These are phyloP conservation scores for Hymenochaete sp. DNA, from an alignment of 1,284 basidiomycete species.

Conservation along the genomic window DNA sequence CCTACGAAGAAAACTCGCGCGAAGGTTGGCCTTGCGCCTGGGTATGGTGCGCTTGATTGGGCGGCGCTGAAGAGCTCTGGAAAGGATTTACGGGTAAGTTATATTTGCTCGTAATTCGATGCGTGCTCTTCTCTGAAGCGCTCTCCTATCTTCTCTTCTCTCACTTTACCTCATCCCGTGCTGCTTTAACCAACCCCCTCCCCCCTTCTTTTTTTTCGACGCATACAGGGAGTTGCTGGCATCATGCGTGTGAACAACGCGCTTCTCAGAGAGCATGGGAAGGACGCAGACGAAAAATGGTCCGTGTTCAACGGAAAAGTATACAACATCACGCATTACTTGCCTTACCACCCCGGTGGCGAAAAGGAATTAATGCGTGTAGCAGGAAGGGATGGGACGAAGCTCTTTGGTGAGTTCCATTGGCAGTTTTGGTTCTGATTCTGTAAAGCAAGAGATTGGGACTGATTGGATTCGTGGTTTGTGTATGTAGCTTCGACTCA, in stretches of 20 bases:
- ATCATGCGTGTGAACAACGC: constrained; percentile 75
- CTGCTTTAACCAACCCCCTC: constrained; percentile 15
- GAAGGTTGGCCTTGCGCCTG: constrained; percentile 88
- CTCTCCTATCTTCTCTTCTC: constrained; percentile 14
- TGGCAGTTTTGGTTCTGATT: not conserved
- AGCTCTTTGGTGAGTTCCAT: constrained; percentile 72
- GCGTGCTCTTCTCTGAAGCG: constrained; percentile 14
- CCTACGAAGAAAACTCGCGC: constrained; percentile 52
- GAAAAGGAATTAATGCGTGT: constrained; percentile 92
- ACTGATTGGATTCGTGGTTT: not conserved
- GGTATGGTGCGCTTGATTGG: constrained; percentile 93
- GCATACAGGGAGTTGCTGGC: constrained; percentile 48
- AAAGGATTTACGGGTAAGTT: constrained; percentile 62
- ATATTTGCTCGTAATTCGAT: not conserved
- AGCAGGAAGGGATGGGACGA: constrained; percentile 90
- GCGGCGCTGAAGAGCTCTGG: constrained; percentile 79
- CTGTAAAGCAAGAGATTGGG: not conserved
- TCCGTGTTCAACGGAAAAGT: constrained; percentile 88
- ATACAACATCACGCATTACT: constrained; percentile 93
- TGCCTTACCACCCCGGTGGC: constrained; percentile 91
- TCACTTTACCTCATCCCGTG: not conserved
- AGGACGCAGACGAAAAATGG: constrained; percentile 89
- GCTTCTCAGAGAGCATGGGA: constrained; percentile 78
- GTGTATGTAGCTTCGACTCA: constrained; percentile 40
- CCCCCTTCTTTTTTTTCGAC: constrained; percentile 10